Evolutionary conservation across 2,329 filamentous ascomycete species (phyloP).

Genomic region (Aspergillus terreus): DNA sequence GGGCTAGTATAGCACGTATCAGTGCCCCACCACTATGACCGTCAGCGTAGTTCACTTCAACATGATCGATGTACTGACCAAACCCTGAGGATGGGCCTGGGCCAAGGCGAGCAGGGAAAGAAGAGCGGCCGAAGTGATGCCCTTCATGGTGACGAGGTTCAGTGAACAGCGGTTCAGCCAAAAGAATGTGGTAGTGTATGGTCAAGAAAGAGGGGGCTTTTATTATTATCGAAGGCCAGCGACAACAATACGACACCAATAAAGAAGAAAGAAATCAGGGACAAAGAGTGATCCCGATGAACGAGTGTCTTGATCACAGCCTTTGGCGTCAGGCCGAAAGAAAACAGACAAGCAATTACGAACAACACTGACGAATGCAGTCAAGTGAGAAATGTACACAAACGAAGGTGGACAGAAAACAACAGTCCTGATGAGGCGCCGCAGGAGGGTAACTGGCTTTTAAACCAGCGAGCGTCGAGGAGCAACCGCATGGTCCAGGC

Average conservation of each 20-base stretch:
- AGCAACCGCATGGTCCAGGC: not conserved
- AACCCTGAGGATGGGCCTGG: constrained; percentile 31
- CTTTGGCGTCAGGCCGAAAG: not conserved
- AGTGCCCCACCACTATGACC: constrained; percentile 45
- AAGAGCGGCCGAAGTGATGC: constrained; percentile 19
- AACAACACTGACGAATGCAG: not conserved
- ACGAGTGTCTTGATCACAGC: not conserved
- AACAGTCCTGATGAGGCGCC: not conserved
- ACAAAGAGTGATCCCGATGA: constrained; percentile 19
- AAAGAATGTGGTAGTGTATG: constrained; percentile 6
- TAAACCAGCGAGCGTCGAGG: not conserved
- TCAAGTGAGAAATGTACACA: constrained; percentile 18
- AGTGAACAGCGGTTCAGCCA: not conserved
- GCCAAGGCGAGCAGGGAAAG: constrained; percentile 45
- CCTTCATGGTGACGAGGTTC: constrained; percentile 23
- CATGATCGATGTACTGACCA: constrained; percentile 37
- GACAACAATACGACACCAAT: constrained; percentile 10
- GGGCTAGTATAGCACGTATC: constrained; percentile 62
- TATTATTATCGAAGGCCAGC: constrained; percentile 16
- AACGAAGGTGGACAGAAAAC: constrained; percentile 1
- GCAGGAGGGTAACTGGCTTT: not conserved
- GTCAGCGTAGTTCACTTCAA: not conserved
- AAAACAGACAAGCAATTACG: not conserved
- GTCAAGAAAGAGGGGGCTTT: constrained; percentile 3
- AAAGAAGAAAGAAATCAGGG: constrained; percentile 6